A percentile compares a stretch with the other conserved stretches of the same genome.
Evolutionary conservation across 805 yeast species (phyloP).

Genomic region (Candida vartiovaarae): DNA sequence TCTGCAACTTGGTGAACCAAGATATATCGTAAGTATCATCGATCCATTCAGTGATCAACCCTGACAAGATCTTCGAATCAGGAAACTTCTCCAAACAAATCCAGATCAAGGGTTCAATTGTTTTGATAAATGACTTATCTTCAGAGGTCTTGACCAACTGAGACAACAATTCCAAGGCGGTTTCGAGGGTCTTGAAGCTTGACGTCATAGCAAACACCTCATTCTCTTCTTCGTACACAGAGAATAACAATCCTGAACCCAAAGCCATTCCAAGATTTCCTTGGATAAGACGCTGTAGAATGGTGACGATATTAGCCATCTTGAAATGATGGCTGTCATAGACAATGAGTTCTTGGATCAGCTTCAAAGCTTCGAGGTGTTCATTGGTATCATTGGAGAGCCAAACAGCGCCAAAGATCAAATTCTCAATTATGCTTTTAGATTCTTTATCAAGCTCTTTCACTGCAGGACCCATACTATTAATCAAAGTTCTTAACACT

Average conservation of each 20-base stretch:
- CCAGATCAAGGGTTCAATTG: conserved; percentile 55
- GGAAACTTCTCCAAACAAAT: conserved; percentile 42
- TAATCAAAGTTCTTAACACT: conserved; percentile 38
- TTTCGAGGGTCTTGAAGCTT: conserved; percentile 31
- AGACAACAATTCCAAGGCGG: conserved; percentile 48
- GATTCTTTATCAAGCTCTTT: conserved; percentile 24
- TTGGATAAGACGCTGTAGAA: conserved; percentile 26
- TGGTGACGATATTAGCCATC: conserved; percentile 21
- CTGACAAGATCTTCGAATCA: conserved; percentile 34
- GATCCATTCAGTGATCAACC: conserved; percentile 54
- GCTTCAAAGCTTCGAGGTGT: conserved; percentile 32
- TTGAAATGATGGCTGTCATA: conserved; percentile 36
- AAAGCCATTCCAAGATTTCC: conserved; percentile 26
- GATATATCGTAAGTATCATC: conserved; percentile 38
- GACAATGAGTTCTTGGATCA: conserved; percentile 39
- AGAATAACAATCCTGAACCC: conserved; percentile 23
- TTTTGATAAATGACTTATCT: conserved; percentile 35
- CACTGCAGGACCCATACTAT: conserved; percentile 53
- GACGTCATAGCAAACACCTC: conserved; percentile 40
- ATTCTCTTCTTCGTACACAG: conserved; percentile 33
- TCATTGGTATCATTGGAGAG: conserved; percentile 27
- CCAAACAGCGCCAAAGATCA: conserved; percentile 28
- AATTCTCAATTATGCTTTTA: conserved; percentile 29
- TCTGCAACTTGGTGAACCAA: conserved; percentile 56
- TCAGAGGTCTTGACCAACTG: conserved; percentile 52